A percentile compares a stretch with the other conserved stretches of the same genome.
Conservation (phyloP, 306 rosid genomes). For the Luffa acutangula region DNA sequence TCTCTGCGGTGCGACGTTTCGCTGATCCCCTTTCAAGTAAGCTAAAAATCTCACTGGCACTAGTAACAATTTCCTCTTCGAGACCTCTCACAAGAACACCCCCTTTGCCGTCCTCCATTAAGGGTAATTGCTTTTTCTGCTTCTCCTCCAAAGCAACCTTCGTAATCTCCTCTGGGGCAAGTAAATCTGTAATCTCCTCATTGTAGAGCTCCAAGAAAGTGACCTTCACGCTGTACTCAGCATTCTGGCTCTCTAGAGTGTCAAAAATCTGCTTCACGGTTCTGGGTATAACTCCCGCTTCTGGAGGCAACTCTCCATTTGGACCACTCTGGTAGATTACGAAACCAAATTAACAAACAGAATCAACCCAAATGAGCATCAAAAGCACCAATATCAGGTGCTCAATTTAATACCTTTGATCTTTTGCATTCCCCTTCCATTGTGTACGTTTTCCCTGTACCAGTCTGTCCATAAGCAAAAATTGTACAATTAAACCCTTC, state of each 20-base stretch:
- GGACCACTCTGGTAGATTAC: constrained; percentile 53
- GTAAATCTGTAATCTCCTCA: constrained; percentile 88
- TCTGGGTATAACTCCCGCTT: constrained; percentile 90
- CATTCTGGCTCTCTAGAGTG: constrained; percentile 82
- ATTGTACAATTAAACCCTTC: constrained; percentile 93
- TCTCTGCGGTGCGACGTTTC: constrained; percentile 92
- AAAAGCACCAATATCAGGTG: not conserved
- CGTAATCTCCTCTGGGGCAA: constrained; percentile 82
- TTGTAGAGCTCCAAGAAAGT: constrained; percentile 85
- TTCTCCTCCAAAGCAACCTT: constrained; percentile 64
- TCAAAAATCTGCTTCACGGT: constrained; percentile 91
- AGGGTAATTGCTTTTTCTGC: constrained; percentile 81
- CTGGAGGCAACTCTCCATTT: constrained; percentile 76
- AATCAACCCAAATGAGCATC: not conserved
- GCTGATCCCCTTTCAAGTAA: constrained; percentile 91
- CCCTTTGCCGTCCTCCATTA: constrained; percentile 98
- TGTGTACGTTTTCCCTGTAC: constrained; percentile 83
- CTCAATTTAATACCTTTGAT: constrained; percentile 44
- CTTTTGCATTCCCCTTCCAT: constrained; percentile 97
- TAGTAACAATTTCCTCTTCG: constrained; percentile 83
- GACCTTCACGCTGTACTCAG: constrained; percentile 88
- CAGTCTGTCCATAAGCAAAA: constrained; percentile 93
- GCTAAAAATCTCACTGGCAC: constrained; percentile 80
- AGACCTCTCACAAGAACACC: constrained; percentile 94
- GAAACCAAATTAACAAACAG: not conserved